Conservation (phyloP, 2,329 filamentous ascomycete genomes). For the Fusarium equiseti region DNA sequence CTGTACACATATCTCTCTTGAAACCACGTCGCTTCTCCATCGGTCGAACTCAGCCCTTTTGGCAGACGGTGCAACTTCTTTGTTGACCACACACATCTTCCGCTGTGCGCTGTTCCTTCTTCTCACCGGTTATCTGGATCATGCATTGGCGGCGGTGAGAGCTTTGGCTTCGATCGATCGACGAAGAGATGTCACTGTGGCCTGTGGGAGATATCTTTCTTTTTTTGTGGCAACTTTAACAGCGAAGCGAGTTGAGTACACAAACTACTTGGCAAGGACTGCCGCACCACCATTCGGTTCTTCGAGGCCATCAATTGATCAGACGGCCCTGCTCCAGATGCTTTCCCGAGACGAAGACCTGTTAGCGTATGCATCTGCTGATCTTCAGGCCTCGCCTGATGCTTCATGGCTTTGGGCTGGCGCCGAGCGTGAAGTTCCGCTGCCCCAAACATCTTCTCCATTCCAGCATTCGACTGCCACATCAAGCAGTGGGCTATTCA, state of each 20-base stretch:
- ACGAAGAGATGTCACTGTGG: conserved; percentile 77
- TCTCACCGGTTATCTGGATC: conserved; percentile 77
- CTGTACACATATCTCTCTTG: conserved; percentile 79
- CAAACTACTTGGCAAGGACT: conserved; percentile 53
- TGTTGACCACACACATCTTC: conserved; percentile 88
- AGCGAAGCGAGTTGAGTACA: conserved; percentile 63
- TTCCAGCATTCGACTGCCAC: conserved; percentile 38
- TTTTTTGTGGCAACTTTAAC: conserved; percentile 82
- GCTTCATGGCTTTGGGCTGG: conserved; percentile 86
- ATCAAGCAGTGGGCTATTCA: conserved; percentile 57
- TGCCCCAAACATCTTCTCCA: conserved; percentile 41
- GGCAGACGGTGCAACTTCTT: conserved; percentile 75
- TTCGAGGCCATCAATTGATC: conserved; percentile 49
- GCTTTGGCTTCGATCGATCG: conserved; percentile 77
- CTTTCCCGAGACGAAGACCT: conserved; percentile 82
- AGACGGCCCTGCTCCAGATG: conserved; percentile 50
- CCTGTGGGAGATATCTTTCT: conserved; percentile 83
- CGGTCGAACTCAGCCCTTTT: conserved; percentile 70
- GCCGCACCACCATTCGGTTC: conserved; percentile 50
- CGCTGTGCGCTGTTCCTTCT: conserved; percentile 85
- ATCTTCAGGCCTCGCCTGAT: conserved; percentile 83
- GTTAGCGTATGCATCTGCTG: conserved; percentile 85
- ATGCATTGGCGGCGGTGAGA: conserved; percentile 79
- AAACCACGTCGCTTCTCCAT: conserved; percentile 81
- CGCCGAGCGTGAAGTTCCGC: conserved; percentile 62